Percentiles rank a stretch among this genome's conserved stretches.
Evolutionary conservation across 148 eudicot species (phyloP).

Genomic region (Polygonum aviculare): DNA sequence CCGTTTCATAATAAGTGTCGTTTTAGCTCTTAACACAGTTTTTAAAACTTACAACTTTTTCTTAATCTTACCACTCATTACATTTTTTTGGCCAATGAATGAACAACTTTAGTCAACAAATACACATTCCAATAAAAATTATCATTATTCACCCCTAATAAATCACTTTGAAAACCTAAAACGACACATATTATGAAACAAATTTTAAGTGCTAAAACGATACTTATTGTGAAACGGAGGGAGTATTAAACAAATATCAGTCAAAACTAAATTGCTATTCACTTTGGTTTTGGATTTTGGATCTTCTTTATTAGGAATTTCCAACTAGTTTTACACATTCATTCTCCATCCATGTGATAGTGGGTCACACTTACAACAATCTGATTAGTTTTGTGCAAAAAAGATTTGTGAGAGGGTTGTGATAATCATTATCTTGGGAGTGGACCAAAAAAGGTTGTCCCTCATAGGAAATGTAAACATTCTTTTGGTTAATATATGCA

Average conservation of each 20-base stretch:
- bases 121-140: too few species aligned
- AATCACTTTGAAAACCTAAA: too few species aligned
- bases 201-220: too few species aligned
- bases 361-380: neutral
- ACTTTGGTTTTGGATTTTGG: neutral
- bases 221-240: too few species aligned
- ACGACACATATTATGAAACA: too few species aligned
- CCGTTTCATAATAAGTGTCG: too few species aligned
- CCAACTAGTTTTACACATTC: neutral
- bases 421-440: neutral
- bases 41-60: too few species aligned
- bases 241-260: neutral
- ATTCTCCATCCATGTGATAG: neutral
- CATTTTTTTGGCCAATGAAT: too few species aligned
- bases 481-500: neutral
- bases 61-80: too few species aligned
- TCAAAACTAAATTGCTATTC: neutral
- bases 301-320: neutral
- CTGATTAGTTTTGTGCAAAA: neutral
- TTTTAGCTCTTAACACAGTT: too few species aligned
- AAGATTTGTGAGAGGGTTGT: neutral
- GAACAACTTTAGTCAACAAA: too few species aligned
- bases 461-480: slow-evolving; percentile 1
- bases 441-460: neutral
- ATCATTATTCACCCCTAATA: too few species aligned